Evolutionary conservation across 768 basidiomycete genomes (phyloP), one percentile per base, ranked within the genome.

Genomic region (Leccinellum luteum): DNA sequence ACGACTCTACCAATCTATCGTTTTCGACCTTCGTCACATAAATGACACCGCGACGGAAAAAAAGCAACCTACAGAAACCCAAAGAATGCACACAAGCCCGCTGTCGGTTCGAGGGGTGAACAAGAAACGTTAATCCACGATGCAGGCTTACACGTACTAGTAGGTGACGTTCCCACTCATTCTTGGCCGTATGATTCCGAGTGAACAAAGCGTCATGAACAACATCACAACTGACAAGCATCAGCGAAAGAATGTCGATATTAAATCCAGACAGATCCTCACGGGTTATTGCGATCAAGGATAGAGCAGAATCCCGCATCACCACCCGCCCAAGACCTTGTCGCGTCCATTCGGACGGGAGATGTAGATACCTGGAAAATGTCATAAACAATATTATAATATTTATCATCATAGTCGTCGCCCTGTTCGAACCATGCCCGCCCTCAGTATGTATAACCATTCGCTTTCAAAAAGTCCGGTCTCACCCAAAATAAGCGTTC

Each of bases 141-240:
- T 48, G 15, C 27, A 48, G 12, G 12, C n/a, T 4, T 48, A 28
- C 12, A 48, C 48, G 48, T 17, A 66, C 68, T 64, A 60, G 50
- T 64, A 69, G 1, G 56, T 52, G 1, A 69, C 48, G 27, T 70
- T 70, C n/a, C 62, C 60, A 8, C 55, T 54, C 57, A 61, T 57
- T 13, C 35, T 34, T n/a, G 51, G 52, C 32, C 54, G 32, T 44
- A 66, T 61, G 7, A 66, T 55, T 4, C 27, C 27, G 19, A 58
- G 32, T 9, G 55, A 49, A 44, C 54, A 59, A 19, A 69, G 64
- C 2, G 60, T 62, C 54, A 66, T n/a, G 30, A 68, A 63, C 1
- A 68, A 17, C 57, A 64, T 51, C 8, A 66, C 48, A 28, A 10
- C 48, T 48, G 48, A 6, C 25, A n/a, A 48, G 6, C 21, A 48